A percentile compares a stretch with the other conserved stretches of the same genome.
These are phyloP conservation scores for Penicillium antarcticum DNA, from an alignment of 495 filamentous ascomycete species.

Conservation along the genomic window DNA sequence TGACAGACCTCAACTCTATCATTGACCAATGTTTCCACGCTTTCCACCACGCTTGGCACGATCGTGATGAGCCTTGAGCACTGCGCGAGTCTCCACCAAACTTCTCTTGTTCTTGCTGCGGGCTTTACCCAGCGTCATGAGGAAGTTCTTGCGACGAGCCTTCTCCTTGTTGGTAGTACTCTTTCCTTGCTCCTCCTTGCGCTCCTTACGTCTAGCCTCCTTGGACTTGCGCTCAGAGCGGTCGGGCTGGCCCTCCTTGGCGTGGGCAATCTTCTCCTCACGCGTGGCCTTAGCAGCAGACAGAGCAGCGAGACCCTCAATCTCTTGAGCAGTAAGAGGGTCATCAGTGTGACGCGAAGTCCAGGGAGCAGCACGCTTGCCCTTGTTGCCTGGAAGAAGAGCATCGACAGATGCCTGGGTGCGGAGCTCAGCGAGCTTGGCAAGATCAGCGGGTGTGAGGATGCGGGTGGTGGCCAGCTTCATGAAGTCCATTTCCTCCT, in stretches of 20 bases:
- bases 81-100: slow-evolving; percentile 74
- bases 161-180: slow-evolving; percentile 98
- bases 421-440: slow-evolving; percentile 86
- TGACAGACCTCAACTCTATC: not conserved
- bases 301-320: slow-evolving; percentile 67
- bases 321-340: slow-evolving; percentile 79
- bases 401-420: slow-evolving; percentile 67
- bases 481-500: slow-evolving; percentile 44
- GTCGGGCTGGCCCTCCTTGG: slow-evolving; percentile 69
- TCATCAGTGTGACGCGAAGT: slow-evolving; percentile 70
- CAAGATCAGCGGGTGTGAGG: slow-evolving; percentile 86
- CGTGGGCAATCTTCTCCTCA: slow-evolving; percentile 77
- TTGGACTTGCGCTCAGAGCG: slow-evolving; percentile 77
- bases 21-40: slow-evolving; percentile 61
- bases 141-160: slow-evolving; percentile 90
- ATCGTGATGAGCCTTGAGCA: slow-evolving; percentile 78
- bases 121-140: slow-evolving; percentile 97
- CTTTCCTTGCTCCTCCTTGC: slow-evolving; percentile 84
- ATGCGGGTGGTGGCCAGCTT: slow-evolving; percentile 82
- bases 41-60: slow-evolving; percentile 80
- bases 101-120: slow-evolving; percentile 89
- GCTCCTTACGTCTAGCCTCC: slow-evolving; percentile 73
- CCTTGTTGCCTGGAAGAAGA: slow-evolving; percentile 43
- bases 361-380: slow-evolving; percentile 36
- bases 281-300: slow-evolving; percentile 71